Conservation (phyloP, 208 protist species). For the Acanthamoeba quina region DNA sequence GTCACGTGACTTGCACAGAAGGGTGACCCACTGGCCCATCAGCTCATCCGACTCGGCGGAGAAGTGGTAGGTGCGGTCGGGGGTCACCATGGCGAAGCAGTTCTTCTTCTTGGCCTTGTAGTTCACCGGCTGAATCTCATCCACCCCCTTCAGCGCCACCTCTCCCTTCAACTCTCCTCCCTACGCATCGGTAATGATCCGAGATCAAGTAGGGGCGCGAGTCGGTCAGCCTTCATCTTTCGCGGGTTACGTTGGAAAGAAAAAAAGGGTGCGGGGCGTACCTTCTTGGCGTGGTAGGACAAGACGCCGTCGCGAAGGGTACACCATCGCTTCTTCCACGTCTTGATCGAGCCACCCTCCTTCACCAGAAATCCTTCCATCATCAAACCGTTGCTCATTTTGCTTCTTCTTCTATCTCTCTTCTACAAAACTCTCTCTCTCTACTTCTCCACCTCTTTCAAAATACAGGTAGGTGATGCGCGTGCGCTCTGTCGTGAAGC, state of each 20-base stretch:
- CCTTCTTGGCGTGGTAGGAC: slow-evolving; percentile 36
- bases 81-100: not conserved
- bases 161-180: not conserved
- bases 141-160: not conserved
- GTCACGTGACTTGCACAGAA: not conserved
- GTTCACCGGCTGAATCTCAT: not conserved
- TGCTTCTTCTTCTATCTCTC: no score
- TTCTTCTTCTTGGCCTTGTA: slow-evolving; percentile 25
- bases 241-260: no score
- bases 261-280: not conserved
- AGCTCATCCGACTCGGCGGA: not conserved
- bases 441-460: no score
- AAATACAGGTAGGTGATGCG: no score
- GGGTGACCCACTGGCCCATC: not conserved
- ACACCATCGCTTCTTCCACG: slow-evolving; percentile 62
- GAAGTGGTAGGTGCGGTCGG: slow-evolving; percentile 49
- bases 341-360: slow-evolving; percentile 35
- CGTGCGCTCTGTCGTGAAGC: no score
- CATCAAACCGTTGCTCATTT: not conserved
- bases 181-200: not conserved
- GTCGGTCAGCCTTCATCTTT: not conserved
- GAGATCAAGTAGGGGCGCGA: no score
- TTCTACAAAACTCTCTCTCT: no score
- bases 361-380: slow-evolving; percentile 24
- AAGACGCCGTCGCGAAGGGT: not conserved